Conservation (phyloP, 441 rosid species). For the Eugenia klotzschiana region DNA sequence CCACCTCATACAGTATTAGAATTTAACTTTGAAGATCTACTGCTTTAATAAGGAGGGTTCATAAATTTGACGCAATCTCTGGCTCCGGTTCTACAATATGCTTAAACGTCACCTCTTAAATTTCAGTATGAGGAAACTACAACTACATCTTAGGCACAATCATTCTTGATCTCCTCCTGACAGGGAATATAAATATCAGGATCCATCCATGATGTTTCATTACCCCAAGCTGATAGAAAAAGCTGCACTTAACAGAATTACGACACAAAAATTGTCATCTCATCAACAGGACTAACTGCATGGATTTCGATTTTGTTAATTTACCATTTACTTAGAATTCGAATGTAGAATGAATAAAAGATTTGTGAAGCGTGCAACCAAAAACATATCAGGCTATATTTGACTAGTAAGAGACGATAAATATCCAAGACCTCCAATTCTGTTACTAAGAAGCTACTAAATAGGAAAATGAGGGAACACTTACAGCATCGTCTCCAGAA, state of each 20-base stretch:
- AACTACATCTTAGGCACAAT: not conserved
- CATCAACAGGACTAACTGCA: not conserved
- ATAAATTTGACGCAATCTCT: not conserved
- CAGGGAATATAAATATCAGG: not conserved
- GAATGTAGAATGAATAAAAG: not conserved
- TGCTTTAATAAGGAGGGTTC: not conserved
- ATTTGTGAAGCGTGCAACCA: not conserved
- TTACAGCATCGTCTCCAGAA: slow-evolving; percentile 91
- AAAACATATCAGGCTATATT: not conserved
- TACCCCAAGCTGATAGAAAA: not conserved
- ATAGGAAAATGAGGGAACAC: slow-evolving; percentile 4
- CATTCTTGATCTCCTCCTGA: not conserved
- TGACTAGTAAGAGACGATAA: not conserved
- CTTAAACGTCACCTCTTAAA: not conserved
- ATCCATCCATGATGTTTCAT: not conserved
- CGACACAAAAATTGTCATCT: not conserved
- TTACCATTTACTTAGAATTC: not conserved
- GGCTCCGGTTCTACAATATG: not conserved
- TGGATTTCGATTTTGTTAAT: not conserved
- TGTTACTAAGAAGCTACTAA: not conserved
- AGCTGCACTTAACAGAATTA: not conserved
- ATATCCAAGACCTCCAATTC: not conserved
- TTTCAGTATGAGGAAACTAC: not conserved
- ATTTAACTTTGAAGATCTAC: not conserved
- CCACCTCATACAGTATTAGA: not conserved